Base-by-base conservation (phyloP, 2,329 filamentous ascomycete species). In the Podosphaera fusca region DNA sequence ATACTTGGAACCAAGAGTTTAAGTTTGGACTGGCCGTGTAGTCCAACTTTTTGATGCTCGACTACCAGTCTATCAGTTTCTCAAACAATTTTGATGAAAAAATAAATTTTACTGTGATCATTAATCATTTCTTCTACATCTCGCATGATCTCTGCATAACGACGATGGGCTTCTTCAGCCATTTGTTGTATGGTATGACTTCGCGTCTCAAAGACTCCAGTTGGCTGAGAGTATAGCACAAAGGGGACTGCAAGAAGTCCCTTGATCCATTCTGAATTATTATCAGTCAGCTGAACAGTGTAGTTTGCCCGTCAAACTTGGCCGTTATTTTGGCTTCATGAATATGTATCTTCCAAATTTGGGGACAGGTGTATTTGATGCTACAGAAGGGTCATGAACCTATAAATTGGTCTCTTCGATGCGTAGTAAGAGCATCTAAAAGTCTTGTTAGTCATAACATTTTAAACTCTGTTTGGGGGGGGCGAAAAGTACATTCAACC, bases 211-310 rank as follows among this genome's bases (percentile, higher is more conserved):
- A 90, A 88, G 47, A 88, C 80, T 29, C 87, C 87, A 0, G 87
- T 94, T 2, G 92, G 92, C 67, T 96, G 89, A 1, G 90, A 95
- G 69, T 95, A 88, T 56, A 98, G 79, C 45, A 98, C 90, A 67
- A 98, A 98, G 0, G 92, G 92, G 0, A 96, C 90, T 1, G 92
- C 92, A 10, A 96, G 75, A 3, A 96, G 78, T 45, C 84, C 86
- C 72, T 98, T 96, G 74, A 96, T 87, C 90, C 90, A 96, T 83
- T 95, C 87, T 81, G 64, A 45, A 38, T 59, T 45, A 12, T 21
- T 31, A 35, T 31, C 3, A 33, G 47, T 38, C 49, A 58, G 42
- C 21, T 54, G 10, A n/a, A 50, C 33, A 51, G 53, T 21, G 36
- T 45, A 56, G 33, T 42, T 35, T 8, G 46, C 21, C 14, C 33